Evolutionary conservation across 2,329 filamentous ascomycete genomes (phyloP), one percentile per base, ranked within the genome.

Genomic region (Rachicladosporium sp.): DNA sequence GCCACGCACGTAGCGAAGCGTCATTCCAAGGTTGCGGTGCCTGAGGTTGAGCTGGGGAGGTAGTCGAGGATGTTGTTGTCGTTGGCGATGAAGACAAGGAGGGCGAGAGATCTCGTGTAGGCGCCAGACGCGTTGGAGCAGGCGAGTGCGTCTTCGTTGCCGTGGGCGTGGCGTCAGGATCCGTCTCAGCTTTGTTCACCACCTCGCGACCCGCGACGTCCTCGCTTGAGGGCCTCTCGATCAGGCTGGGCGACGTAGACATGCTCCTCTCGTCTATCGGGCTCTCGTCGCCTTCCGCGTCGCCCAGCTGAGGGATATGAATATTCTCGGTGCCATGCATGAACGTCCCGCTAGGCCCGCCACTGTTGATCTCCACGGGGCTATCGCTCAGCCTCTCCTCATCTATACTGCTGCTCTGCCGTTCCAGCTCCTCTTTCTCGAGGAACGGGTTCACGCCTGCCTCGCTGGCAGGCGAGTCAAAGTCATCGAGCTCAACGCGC

Each of bases 1-100:
- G 82, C 63, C 95, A 98, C 10, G 83, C 80, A 43, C 86, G 78
- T 21, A 98, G 73, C 51, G 78, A 84, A 41, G 78, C 71, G 59
- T 96, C 89, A 46, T 86, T 89, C 91, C 91, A 98, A 0, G 78
- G 75, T 4, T 68, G 71, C 13, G 74, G 72, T 29, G 37, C 13
- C 2, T 34, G 35, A 15, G 32, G 32, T 4, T 27, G 23, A 4
- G 23, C 23, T 4, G 23, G 23, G 23, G 23, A 27, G 23, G 23
- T 27, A 27, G 8, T 7, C 4, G 23, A 27, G 8, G 23, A 27
- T 27, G 23, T 27, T 7, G 23, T 27, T 7, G 23, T 27, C 8
- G 23, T 27, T 13, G 38, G 33, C 9, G 39, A 33, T 23, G 34
- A 33, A 30, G 38, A 27, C 8, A 31, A 21, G 29, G 32, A 40